Base-by-base conservation (phyloP, 495 filamentous ascomycete species). In the Aspergillus heteromorphus region DNA sequence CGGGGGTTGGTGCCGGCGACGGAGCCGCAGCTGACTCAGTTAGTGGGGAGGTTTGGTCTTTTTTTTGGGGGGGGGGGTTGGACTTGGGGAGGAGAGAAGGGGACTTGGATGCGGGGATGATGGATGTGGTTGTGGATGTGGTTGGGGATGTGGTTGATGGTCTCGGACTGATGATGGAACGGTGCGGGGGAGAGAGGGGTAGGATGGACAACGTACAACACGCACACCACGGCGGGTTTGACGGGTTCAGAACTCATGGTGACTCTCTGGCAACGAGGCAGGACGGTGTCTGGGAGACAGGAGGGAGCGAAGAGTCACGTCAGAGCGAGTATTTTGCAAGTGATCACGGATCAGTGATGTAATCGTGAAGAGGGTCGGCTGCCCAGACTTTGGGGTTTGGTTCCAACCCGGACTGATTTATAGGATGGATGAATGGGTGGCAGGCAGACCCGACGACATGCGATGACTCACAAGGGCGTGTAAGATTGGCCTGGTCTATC, bases 21-120 rank as follows among this genome's bases (percentile, higher is more conserved):
- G 45, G 91, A 79, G 62, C 87, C 91, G 77, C 91, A 97, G 82
- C 77, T 80, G 48, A 27, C 27, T n/a, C n/a, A n/a, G n/a, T n/a
- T n/a, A 14, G 13, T 6, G 45, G 18, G 48, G 8, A 38, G 40
- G n/a, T 18, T 31, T 27, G 13, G 29, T 4, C 17, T 14, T 30
- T 42, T n/a, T n/a, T n/a, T n/a, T n/a, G n/a, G n/a, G n/a, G 34
- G 16, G 36, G 16, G 19, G 45, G 42, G 21, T 41, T 17, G 25
- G 16, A 21, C 23, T 48, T 43, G 19, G 21, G 27, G 43, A 42
- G 47, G 25, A 45, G 34, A 42, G 41, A 25, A 9, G 45, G 27
- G 47, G 41, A 16, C 29, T 50, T 20, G 23, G 45, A 27, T 27
- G n/a, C n/a, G n/a, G n/a, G n/a, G n/a, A n/a, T n/a, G n/a, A n/a